Base-by-base conservation (phyloP, 768 basidiomycete species). In the Pholiota conissans region DNA sequence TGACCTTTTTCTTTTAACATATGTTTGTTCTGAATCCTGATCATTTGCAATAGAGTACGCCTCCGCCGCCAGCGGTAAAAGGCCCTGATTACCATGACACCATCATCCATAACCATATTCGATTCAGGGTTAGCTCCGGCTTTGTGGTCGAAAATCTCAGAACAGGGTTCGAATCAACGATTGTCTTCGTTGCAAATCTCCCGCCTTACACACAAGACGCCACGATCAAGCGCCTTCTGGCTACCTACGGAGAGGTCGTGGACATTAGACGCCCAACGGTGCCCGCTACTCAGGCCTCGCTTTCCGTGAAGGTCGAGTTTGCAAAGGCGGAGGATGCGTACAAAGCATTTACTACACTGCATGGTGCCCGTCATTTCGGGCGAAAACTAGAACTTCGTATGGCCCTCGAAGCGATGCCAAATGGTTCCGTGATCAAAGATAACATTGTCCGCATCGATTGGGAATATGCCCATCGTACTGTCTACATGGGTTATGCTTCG, bases 151-250 rank as follows among this genome's bases (percentile, higher is more conserved):
- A 74, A 24, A 76, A 82, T 0, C 66, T 91, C 5, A 69, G 69
- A 6, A 91, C 90, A 1, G 85, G 85, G 1, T 87, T 91, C 39
- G 90, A 93, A 63, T 85, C 86, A 0, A 80, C 79, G 5, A 84
- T 83, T 74, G 65, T 91, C 8, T 72, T 78, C 34, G 60, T 93
- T 1, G 73, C 74, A 4, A 81, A 85, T 22, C 64, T 92, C 3
- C 80, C 82, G 0, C 35, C 59, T 0, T 58, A 59, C 0, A 72
- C 79, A 13, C 69, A 72, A 1, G 60, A 71, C 0, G 63, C 58
- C 0, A 69, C 71, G 0, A 56, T 92, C 8, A 59, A 59, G 3
- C 37, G 63, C 1, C 51, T 84, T 0, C 71, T 89, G 16, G 47
- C 63, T 0, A 69, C 70, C 0, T 87, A 82, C 60, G 86, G 86